Evolutionary conservation across 768 basidiomycete species (phyloP).

Genomic region (Termitomyces sp.): DNA sequence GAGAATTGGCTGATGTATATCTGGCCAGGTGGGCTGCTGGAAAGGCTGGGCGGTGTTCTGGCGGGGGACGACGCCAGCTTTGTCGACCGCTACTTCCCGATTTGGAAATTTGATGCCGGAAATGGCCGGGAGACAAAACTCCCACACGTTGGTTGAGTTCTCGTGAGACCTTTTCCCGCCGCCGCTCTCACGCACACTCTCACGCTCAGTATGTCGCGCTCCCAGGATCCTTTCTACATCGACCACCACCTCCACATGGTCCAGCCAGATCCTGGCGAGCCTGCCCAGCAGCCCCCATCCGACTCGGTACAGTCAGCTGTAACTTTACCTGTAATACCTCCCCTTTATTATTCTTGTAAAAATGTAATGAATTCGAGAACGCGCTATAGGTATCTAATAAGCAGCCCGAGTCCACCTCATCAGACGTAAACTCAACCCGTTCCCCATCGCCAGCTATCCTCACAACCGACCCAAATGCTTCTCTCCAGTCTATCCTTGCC

Average conservation of each 20-base stretch:
- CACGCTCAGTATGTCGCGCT: constrained; percentile 41
- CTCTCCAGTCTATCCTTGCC: constrained; percentile 47
- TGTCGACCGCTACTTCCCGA: constrained; percentile 12
- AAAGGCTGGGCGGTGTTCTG: constrained; percentile 4
- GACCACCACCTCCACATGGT: constrained; percentile 41
- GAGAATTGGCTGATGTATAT: constrained; percentile 23
- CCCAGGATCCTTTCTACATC: constrained; percentile 41
- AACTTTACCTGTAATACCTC: constrained; percentile 28
- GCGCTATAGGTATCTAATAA: constrained; percentile 25
- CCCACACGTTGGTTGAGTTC: constrained; percentile 26
- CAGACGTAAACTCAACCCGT: constrained; percentile 15
- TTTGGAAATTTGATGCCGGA: constrained; percentile 13
- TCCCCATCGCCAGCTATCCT: constrained; percentile 21
- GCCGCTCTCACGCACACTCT: constrained; percentile 42
- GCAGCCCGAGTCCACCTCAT: constrained; percentile 17
- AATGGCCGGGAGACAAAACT: constrained; percentile 22
- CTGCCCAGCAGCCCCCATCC: constrained; percentile 13
- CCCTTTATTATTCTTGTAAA: constrained; percentile 17
- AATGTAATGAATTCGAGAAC: constrained; percentile 22
- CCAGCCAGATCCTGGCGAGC: constrained; percentile 16
- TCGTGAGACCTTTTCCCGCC: constrained; percentile 28
- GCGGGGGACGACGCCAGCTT: constrained; percentile 27
- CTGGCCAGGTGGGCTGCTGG: background rate
- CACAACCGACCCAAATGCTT: constrained; percentile 37
- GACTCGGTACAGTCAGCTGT: constrained; percentile 14